These are phyloP conservation scores for Thermoascus crustaceus DNA, from an alignment of 2,329 filamentous ascomycete species.

Conservation along the genomic window DNA sequence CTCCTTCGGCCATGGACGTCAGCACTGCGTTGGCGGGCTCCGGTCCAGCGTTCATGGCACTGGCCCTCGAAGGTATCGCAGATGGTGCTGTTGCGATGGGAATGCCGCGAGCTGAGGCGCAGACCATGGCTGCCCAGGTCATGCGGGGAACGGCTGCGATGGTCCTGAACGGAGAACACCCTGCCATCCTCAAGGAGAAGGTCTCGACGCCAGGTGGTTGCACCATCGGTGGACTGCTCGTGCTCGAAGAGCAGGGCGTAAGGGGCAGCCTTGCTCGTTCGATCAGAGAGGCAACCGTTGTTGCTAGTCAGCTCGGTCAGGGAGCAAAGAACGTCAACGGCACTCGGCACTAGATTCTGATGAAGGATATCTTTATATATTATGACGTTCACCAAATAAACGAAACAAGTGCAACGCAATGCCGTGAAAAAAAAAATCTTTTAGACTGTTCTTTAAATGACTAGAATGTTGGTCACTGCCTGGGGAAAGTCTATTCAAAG, in stretches of 20 bases:
- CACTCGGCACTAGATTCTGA: conserved; percentile 23
- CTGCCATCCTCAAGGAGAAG: conserved; percentile 52
- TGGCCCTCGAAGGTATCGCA: conserved; percentile 52
- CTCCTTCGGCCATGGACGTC: conserved; percentile 48
- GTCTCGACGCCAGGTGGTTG: conserved; percentile 55
- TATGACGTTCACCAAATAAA: too few species aligned
- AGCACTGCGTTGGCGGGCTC: conserved; percentile 53
- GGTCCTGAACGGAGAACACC: conserved; percentile 52
- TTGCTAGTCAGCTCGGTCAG: conserved; percentile 48
- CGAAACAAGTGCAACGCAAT: too few species aligned
- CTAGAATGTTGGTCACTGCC: too few species aligned
- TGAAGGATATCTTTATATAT: not conserved
- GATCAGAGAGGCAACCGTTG: conserved; percentile 52
- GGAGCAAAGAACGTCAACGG: conserved; percentile 45
- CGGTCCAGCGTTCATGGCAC: conserved; percentile 53
- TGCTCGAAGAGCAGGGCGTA: conserved; percentile 51
- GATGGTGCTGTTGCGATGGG: conserved; percentile 58
- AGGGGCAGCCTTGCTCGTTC: conserved; percentile 47
- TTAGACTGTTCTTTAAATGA: too few species aligned
- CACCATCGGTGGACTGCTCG: conserved; percentile 54
- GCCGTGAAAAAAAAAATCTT: too few species aligned
- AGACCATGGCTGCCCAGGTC: conserved; percentile 55
- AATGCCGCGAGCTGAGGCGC: conserved; percentile 50
- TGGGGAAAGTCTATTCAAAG: too few species aligned
- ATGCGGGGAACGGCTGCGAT: conserved; percentile 53